Base-by-base conservation (phyloP, 2,329 filamentous ascomycete genomes). In the Helotiales sp. region DNA sequence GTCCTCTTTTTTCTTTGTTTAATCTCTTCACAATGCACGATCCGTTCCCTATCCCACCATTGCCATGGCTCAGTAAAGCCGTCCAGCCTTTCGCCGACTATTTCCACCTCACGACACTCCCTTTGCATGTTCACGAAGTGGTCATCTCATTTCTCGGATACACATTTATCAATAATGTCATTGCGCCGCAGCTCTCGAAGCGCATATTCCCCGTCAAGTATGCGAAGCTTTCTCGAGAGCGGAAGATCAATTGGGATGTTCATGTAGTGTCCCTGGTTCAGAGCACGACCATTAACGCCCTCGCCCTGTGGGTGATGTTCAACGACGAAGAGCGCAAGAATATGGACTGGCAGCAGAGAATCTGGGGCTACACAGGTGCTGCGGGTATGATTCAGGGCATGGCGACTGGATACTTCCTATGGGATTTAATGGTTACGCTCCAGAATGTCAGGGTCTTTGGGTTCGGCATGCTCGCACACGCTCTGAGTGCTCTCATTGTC, bases 201-300 rank as follows among this genome's bases (percentile, higher is more conserved):
- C 75, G 81, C 65, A 77, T 93, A 67, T 88, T 91, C 70, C 87
- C 90, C 2, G 74, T 82, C 54, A 83, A 86, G 72, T 96, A 96
- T 80, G 77, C 82, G 34, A 79, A 80, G 57, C 84, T 93, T 72
- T 86, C 88, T 58, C 80, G 82, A 28, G 92, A 90, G 65, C 86
- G 85, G 76, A 80, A 80, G 52, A 83, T 93, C 69, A 96, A 91
- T 83, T 96, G 93, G 93, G 89, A 96, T 78, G 90, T 93, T 26
- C 93, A 95, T 77, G 89, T 95, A 64, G 92, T 96, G 34, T 93
- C 91, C n/a, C 85, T 96, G 72, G 83, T 92, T 64, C 93, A 96
- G 83, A 90, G 89, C 77, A 82, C 84, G 34, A 80, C 93, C 64
- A 92, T 96, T 80, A 93, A 90, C 78, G 77, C 73, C 57, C 80